Evolutionary conservation across 2,329 filamentous ascomycete species (phyloP).

Genomic region (Colletotrichum spaethianum): DNA sequence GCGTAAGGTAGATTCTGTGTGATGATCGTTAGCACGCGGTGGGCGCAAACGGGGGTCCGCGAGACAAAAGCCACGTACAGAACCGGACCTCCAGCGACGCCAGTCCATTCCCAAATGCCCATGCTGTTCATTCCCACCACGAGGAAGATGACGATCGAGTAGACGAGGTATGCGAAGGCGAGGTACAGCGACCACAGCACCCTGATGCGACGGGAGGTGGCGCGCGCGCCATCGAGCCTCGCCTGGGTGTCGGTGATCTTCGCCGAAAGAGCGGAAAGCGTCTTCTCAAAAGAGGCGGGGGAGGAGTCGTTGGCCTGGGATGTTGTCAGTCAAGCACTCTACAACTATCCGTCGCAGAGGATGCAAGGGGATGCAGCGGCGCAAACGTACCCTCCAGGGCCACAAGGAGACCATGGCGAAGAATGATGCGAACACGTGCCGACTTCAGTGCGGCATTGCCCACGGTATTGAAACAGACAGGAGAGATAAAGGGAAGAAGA

Average conservation of each 20-base stretch:
- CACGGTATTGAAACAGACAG: background rate
- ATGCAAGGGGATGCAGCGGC: background rate
- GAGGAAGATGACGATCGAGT: conserved; percentile 83
- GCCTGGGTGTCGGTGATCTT: conserved; percentile 85
- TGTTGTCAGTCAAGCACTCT: background rate
- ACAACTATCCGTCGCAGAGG: background rate
- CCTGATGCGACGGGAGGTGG: conserved; percentile 82
- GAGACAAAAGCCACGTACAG: conserved; percentile 66
- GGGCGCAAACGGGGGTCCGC: conserved; percentile 3
- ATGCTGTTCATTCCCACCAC: conserved; percentile 89
- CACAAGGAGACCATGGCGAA: conserved; percentile 83
- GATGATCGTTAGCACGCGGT: conserved; percentile 4
- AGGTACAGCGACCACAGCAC: conserved; percentile 93
- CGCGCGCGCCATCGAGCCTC: conserved; percentile 80
- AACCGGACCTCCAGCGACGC: conserved; percentile 83
- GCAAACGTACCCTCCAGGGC: conserved; percentile 80
- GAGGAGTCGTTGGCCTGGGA: conserved; percentile 82
- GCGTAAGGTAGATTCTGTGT: conserved; percentile 82
- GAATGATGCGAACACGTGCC: conserved; percentile 38
- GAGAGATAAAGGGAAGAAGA: background rate
- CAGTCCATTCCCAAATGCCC: conserved; percentile 82
- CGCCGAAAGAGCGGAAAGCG: conserved; percentile 82
- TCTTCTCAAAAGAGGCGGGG: conserved; percentile 93
- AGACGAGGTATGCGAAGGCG: conserved; percentile 90
- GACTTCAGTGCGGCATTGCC: conserved; percentile 36